Evolutionary conservation across 2,329 filamentous ascomycete species (phyloP), one percentile per base, ranked within the genome.

Genomic region (Annulohypoxylon truncatum): DNA sequence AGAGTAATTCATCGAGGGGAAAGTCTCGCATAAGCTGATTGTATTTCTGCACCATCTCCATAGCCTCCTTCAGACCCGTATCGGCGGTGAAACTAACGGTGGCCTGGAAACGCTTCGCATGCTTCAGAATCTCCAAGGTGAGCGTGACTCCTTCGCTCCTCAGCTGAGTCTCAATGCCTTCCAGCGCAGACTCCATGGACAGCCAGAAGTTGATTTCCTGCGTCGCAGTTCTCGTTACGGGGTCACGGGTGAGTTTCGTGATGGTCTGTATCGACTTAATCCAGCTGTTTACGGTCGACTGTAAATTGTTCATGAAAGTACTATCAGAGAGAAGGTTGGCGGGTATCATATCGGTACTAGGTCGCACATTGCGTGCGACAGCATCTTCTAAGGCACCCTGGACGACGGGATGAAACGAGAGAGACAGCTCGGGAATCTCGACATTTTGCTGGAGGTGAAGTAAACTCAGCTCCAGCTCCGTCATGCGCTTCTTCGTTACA

Each of bases 131-230:
- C 73, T 97, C 95, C 77, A 99, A 87, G 0, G 96, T 98, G 74
- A 99, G 81, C 72, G 89, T 85, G 18, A 99, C 95, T 26, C 96
- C 96, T 60, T 97, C 93, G 70, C 94, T 94, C 67, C 90, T 86
- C 61, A 99, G 86, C 78, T 98, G 95, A 40, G 86, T 88, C 78
- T 97, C 95, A 64, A 99, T 97, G 26, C 91, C 91, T 77, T 97
- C 94, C 69, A 99, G 81, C 3, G 94, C 93, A 13, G 91, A 92
- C 79, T 99, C 96, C 92, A 99, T 97, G 1, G 94, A 96, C 53
- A 99, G 80, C 96, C 96, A 99, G 77, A 99, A 99, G 79, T 97
- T 97, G 79, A 99, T 97, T 79, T 99, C 96, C 78, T 98, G 96
- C 61, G 93, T 95, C 29, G 96, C 96, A 20, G 94, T 97, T 29